Evolutionary conservation across 2,329 filamentous ascomycete genomes (phyloP).

Genomic region (Arthrobotrys iridis): DNA sequence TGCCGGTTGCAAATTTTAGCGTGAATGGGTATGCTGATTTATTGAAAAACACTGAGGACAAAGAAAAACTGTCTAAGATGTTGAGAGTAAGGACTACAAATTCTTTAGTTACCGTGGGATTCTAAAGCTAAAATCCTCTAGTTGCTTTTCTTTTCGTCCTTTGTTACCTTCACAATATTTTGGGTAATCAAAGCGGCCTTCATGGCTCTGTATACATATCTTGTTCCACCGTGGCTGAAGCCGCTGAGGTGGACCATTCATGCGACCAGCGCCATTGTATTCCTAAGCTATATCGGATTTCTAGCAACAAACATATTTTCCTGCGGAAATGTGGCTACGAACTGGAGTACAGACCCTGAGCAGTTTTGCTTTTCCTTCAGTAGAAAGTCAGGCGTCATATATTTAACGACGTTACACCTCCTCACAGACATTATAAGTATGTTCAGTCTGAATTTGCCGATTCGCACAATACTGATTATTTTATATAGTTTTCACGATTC

Average conservation of each 20-base stretch:
- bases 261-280: constrained; percentile 32
- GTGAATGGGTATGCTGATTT: constrained; percentile 35
- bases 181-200: constrained; percentile 51
- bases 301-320: constrained; percentile 48
- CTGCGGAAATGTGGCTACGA: constrained; percentile 37
- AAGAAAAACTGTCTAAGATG: constrained; percentile 28
- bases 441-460: neutral
- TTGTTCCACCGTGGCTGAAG: constrained; percentile 50
- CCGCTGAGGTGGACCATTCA: constrained; percentile 38
- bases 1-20: constrained; percentile 48
- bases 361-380: constrained; percentile 50
- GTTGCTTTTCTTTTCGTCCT: constrained; percentile 52
- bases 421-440: constrained; percentile 51
- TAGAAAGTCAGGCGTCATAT: constrained; percentile 34
- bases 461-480: neutral
- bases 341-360: constrained; percentile 48
- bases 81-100: constrained; percentile 18
- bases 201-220: constrained; percentile 45
- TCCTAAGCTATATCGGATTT: constrained; percentile 49
- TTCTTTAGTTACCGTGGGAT: neutral
- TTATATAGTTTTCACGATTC: constrained; percentile 45
- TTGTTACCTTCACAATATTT: constrained; percentile 50
- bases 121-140: neutral
- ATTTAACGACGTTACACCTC: constrained; percentile 44
- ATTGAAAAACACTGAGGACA: constrained; percentile 28